phyloP scores from a whole-genome alignment of 2,329 filamentous ascomycete genomes.

The Colletotrichum gloeosporioides region DNA sequence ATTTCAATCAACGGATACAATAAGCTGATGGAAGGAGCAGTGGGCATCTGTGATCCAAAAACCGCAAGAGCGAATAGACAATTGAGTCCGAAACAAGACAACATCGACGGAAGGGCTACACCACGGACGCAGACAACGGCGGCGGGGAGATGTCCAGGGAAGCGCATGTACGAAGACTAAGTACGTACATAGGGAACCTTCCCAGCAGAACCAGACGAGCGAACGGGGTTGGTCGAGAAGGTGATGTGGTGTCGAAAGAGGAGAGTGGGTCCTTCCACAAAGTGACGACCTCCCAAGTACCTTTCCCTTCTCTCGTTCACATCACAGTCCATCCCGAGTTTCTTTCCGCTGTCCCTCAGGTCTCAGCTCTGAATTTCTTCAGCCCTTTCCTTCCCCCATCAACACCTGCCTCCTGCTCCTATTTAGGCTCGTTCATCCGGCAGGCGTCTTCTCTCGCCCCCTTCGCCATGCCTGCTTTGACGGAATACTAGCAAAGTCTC shows the following conservation, averaged over 20 bases:
- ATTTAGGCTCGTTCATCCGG: not conserved
- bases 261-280: slow-evolving; percentile 7
- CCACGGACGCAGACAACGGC: not conserved
- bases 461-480: not conserved
- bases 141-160: not conserved
- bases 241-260: slow-evolving; percentile 8
- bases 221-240: not conserved
- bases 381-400: not conserved
- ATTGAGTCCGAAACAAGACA: not conserved
- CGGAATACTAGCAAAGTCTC: not conserved
- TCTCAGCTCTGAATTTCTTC: not conserved
- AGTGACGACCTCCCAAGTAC: not conserved
- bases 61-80: not conserved
- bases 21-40: not conserved
- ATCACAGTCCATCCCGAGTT: not conserved
- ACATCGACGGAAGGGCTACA: not conserved
- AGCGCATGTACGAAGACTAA: not conserved
- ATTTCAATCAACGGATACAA: not conserved
- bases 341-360: not conserved
- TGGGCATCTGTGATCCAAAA: not conserved
- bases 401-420: not conserved
- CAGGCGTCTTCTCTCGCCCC: not conserved
- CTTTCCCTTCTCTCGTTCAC: not conserved
- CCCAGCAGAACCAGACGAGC: not conserved
- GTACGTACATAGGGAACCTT: not conserved